Percentiles rank a stretch among this genome's conserved stretches.
Evolutionary conservation across 352 stramenopile species (phyloP).

Genomic region (Plasmopara muralis): DNA sequence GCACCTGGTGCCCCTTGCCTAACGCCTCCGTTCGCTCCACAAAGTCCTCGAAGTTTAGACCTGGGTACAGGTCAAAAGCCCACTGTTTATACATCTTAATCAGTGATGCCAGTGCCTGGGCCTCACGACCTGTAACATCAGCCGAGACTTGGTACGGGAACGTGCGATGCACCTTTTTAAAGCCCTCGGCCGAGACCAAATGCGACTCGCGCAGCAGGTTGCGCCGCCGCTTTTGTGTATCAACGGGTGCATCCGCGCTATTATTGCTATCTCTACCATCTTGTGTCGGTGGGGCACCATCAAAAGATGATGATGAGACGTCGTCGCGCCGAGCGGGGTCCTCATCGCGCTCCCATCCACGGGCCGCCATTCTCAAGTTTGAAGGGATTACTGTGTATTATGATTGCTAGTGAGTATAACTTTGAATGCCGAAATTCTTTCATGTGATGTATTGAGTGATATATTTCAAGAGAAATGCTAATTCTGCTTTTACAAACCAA

Average conservation of each 20-base stretch:
- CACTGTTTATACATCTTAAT: conserved; percentile 83
- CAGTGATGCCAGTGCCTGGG: conserved; percentile 53
- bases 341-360: conserved; percentile 54
- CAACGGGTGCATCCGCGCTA: not conserved
- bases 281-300: conserved; percentile 5
- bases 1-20: conserved; percentile 53
- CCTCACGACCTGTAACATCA: conserved; percentile 50
- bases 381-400: not conserved
- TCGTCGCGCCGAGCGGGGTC: conserved; percentile 25
- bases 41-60: conserved; percentile 81
- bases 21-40: conserved; percentile 54
- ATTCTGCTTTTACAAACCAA: too few species aligned
- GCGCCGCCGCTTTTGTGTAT: conserved; percentile 33
- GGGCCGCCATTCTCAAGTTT: conserved; percentile 24
- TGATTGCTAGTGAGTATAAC: too few species aligned
- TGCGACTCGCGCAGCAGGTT: conserved; percentile 61
- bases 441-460: too few species aligned
- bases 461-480: too few species aligned
- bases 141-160: conserved; percentile 64
- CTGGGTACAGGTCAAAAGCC: conserved; percentile 77
- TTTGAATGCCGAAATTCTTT: too few species aligned
- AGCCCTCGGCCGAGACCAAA: conserved; percentile 50
- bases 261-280: conserved; percentile 7
- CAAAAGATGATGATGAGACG: not conserved
- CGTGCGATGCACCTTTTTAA: conserved; percentile 62